phyloP scores from a whole-genome alignment of 352 stramenopile species.

The Peronospora tabacina region DNA sequence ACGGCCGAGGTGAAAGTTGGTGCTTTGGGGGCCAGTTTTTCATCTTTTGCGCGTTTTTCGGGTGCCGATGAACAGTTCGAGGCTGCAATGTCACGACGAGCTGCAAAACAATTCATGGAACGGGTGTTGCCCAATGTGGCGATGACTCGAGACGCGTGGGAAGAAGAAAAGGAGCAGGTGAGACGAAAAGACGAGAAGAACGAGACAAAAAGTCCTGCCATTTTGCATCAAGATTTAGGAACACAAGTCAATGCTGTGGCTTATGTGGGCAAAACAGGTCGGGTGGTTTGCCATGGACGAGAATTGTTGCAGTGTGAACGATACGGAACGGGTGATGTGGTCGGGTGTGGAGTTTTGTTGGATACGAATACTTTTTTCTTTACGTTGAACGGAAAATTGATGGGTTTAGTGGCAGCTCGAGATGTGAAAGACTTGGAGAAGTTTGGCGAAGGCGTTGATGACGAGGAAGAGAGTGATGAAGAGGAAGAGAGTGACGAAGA shows the following conservation, averaged over 20 bases:
- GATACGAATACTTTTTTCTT: slow-evolving; percentile 69
- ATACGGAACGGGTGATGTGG: slow-evolving; percentile 47
- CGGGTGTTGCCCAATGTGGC: slow-evolving; percentile 10
- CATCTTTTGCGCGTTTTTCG: slow-evolving; percentile 5
- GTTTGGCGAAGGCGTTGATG: slow-evolving; percentile 24
- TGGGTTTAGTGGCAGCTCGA: slow-evolving; percentile 36
- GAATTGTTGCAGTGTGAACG: slow-evolving; percentile 41
- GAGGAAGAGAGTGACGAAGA: slow-evolving; percentile 10
- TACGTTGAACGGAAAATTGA: slow-evolving; percentile 49
- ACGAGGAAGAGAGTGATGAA: slow-evolving; percentile 7
- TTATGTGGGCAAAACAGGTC: slow-evolving; percentile 48
- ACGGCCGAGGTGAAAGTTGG: slow-evolving; percentile 2
- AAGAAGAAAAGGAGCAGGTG: slow-evolving; percentile 7
- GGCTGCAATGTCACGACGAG: slow-evolving; percentile 11
- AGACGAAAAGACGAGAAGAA: slow-evolving; percentile 6
- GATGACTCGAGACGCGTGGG: slow-evolving; percentile 1
- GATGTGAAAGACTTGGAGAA: slow-evolving; percentile 47
- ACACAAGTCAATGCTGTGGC: slow-evolving; percentile 34
- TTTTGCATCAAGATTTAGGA: slow-evolving; percentile 37
- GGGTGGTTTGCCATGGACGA: slow-evolving; percentile 42
- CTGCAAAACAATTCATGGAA: slow-evolving; percentile 27
- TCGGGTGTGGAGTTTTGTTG: slow-evolving; percentile 49
- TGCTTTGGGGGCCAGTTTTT: neutral
- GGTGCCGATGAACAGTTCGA: slow-evolving; percentile 10
- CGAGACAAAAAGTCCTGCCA: slow-evolving; percentile 5